Evolutionary conservation across 305 asterid genomes (phyloP).

Genomic region (Fraxinus xanthoxyloides): DNA sequence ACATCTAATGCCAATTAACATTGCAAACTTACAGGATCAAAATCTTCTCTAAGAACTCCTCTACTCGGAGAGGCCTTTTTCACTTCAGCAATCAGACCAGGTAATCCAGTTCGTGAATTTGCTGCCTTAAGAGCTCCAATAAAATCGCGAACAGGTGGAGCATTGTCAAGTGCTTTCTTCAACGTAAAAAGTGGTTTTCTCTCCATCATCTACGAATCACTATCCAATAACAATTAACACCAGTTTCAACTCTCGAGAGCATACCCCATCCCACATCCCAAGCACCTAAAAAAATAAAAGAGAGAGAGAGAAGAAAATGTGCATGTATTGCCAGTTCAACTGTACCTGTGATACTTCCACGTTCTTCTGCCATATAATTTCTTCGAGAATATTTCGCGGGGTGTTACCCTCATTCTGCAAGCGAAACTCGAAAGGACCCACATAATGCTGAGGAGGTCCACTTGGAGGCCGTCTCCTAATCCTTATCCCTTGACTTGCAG

Average conservation of each 20-base stretch:
- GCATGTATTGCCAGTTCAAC: constrained; percentile 1
- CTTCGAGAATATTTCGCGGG: constrained; percentile 76
- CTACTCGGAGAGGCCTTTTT: constrained; percentile 96
- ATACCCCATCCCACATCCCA: neutral
- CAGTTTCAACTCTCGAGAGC: neutral
- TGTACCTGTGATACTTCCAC: constrained; percentile 74
- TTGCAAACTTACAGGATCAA: constrained; percentile 69
- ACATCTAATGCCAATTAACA: neutral
- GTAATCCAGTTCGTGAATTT: constrained; percentile 62
- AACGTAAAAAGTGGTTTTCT: constrained; percentile 47
- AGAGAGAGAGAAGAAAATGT: neutral
- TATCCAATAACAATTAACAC: neutral
- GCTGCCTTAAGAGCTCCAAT: constrained; percentile 80
- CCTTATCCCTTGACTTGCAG: constrained; percentile 76
- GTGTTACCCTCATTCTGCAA: constrained; percentile 59
- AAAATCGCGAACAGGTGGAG: constrained; percentile 79
- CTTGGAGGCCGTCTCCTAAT: constrained; percentile 76
- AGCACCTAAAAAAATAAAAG: neutral
- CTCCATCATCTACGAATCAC: constrained; percentile 59
- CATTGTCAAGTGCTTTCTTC: constrained; percentile 49
- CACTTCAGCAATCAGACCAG: constrained; percentile 93
- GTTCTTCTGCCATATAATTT: constrained; percentile 88
- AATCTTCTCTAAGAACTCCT: constrained; percentile 86
- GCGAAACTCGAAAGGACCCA: constrained; percentile 78
- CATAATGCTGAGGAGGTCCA: constrained; percentile 74